Percentiles rank a stretch among this genome's conserved stretches.
Evolutionary conservation across 495 filamentous ascomycete species (phyloP).

Genomic region (Elasticomyces elasticus): DNA sequence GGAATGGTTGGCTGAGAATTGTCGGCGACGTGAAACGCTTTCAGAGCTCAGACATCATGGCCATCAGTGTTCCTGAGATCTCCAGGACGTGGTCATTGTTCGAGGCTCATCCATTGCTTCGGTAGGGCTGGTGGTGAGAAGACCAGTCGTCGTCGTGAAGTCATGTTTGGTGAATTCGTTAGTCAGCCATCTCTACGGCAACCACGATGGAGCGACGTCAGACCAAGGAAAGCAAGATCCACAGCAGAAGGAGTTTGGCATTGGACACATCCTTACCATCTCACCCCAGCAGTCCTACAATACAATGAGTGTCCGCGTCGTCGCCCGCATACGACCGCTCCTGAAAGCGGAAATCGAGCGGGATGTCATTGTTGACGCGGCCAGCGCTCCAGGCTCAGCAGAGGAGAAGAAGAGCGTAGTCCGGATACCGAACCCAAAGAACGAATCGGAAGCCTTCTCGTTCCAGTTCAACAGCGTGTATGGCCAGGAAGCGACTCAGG

Average conservation of each 20-base stretch:
- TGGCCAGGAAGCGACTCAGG: conserved; percentile 65
- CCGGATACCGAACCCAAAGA: conserved; percentile 90
- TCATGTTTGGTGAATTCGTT: background rate
- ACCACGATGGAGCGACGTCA: too few species aligned
- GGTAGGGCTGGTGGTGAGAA: background rate
- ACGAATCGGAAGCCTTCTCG: conserved; percentile 77
- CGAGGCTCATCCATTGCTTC: background rate
- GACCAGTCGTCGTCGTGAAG: too few species aligned
- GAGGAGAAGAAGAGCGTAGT: conserved; percentile 58
- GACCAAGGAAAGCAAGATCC: background rate
- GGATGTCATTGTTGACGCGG: conserved; percentile 69
- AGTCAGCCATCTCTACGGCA: background rate
- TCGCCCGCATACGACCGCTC: conserved; percentile 81
- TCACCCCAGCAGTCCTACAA: background rate
- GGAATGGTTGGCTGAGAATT: background rate
- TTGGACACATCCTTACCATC: too few species aligned
- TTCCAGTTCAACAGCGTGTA: conserved; percentile 96
- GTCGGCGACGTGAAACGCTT: background rate
- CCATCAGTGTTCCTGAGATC: background rate
- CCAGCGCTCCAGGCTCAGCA: conserved; percentile 23
- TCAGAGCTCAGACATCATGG: background rate
- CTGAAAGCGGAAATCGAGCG: conserved; percentile 70
- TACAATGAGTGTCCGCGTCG: conserved; percentile 65
- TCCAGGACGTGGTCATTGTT: too few species aligned
- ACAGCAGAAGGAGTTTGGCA: background rate